Conservation (phyloP, 306 rosid genomes). For the Dryas alaskensis region DNA sequence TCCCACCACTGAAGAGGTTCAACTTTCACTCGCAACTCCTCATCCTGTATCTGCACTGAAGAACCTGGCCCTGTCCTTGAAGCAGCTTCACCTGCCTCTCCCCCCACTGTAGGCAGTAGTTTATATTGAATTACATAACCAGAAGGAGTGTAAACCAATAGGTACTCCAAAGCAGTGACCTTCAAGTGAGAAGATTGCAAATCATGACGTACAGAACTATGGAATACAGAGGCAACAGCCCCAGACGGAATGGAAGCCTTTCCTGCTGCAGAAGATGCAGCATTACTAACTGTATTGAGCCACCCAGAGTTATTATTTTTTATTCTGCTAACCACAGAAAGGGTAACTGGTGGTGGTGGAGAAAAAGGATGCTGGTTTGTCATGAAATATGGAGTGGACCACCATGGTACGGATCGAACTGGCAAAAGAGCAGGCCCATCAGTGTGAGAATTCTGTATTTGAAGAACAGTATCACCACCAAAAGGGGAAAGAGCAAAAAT, state of each 20-base stretch:
- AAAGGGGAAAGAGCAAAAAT: constrained; percentile 78
- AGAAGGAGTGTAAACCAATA: constrained; percentile 76
- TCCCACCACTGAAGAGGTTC: constrained; percentile 98
- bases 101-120: constrained; percentile 63
- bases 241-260: constrained; percentile 77
- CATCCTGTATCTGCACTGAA: constrained; percentile 70
- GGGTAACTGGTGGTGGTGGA: constrained; percentile 70
- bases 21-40: constrained; percentile 80
- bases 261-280: constrained; percentile 84
- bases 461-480: constrained; percentile 81
- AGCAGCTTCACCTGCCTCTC: constrained; percentile 60
- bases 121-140: constrained; percentile 80
- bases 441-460: constrained; percentile 53
- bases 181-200: constrained; percentile 37
- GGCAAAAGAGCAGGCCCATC: constrained; percentile 67
- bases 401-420: constrained; percentile 72
- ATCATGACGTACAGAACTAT: constrained; percentile 55
- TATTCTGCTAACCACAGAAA: constrained; percentile 92
- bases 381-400: constrained; percentile 71
- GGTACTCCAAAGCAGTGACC: constrained; percentile 67
- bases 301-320: constrained; percentile 74
- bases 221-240: constrained; percentile 84
- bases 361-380: constrained; percentile 58
- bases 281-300: constrained; percentile 85
- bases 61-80: constrained; percentile 46